phyloP scores from a whole-genome alignment of 2,329 filamentous ascomycete genomes.

The Monilinia fructigena region DNA sequence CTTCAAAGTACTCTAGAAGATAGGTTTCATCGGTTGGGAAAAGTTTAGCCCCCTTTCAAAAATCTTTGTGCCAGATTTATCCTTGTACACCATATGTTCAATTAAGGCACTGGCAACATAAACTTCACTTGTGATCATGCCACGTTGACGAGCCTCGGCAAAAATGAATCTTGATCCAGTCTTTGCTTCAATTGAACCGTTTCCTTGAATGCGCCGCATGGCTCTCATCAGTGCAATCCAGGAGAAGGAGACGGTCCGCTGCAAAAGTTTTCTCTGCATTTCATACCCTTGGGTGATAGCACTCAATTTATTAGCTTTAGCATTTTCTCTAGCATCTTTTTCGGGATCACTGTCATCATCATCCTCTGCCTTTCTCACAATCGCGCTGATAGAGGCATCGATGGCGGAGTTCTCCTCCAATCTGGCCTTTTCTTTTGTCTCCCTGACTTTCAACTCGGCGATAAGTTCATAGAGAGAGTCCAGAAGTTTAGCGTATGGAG shows the following conservation, averaged over 20 bases:
- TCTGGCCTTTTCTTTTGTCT: constrained; percentile 56
- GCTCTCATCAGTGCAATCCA: constrained; percentile 95
- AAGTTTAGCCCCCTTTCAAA: constrained; percentile 87
- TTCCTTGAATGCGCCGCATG: constrained; percentile 91
- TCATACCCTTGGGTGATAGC: constrained; percentile 66
- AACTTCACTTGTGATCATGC: constrained; percentile 87
- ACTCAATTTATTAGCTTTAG: constrained; percentile 60
- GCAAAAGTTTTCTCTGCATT: constrained; percentile 72
- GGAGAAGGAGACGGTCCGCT: constrained; percentile 82
- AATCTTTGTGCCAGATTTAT: constrained; percentile 87
- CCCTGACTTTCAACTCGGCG: constrained; percentile 66
- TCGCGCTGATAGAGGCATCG: constrained; percentile 41
- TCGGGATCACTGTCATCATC: constrained; percentile 44
- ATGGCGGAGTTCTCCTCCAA: constrained; percentile 51
- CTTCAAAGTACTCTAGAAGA: constrained; percentile 94
- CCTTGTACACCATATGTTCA: constrained; percentile 95
- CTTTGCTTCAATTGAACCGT: constrained; percentile 50
- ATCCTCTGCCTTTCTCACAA: constrained; percentile 51
- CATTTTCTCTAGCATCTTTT: constrained; percentile 43
- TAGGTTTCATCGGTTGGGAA: constrained; percentile 94
- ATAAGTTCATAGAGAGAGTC: constrained; percentile 86
- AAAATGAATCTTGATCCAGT: constrained; percentile 82
- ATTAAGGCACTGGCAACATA: constrained; percentile 92
- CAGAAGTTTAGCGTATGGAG: constrained; percentile 79
- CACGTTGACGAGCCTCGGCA: constrained; percentile 80